A percentile compares a stretch with the other conserved stretches of the same genome.
These are phyloP conservation scores for Mixia osmundae DNA, from an alignment of 1,284 basidiomycete genomes.

Conservation along the genomic window DNA sequence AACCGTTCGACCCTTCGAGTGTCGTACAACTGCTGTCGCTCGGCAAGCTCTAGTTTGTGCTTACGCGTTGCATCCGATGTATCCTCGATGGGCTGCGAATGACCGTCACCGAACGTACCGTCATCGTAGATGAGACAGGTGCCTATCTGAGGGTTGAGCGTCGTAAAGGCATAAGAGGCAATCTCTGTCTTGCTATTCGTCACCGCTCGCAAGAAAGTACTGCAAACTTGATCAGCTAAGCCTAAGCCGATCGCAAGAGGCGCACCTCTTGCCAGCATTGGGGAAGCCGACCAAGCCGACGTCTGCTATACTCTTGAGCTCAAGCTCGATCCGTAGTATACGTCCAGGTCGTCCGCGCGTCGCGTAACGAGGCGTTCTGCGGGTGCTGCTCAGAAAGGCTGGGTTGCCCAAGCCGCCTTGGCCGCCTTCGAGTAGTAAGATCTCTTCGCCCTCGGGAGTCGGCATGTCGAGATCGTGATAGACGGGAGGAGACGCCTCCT, in stretches of 20 bases:
- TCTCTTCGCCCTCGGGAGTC: slow-evolving; percentile 25
- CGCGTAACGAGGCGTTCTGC: slow-evolving; percentile 24
- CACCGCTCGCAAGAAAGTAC: slow-evolving; percentile 63
- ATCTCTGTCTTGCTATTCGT: slow-evolving; percentile 73
- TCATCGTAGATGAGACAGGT: slow-evolving; percentile 58
- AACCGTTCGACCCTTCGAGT: slow-evolving; percentile 33
- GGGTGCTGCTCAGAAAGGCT: slow-evolving; percentile 22
- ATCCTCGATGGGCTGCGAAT: slow-evolving; percentile 3
- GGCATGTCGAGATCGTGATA: slow-evolving; percentile 34
- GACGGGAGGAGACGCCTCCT: slow-evolving; percentile 29
- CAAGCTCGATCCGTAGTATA: slow-evolving; percentile 57
- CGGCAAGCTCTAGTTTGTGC: neutral
- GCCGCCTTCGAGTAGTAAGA: slow-evolving; percentile 57
- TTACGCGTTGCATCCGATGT: neutral
- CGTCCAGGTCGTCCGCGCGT: slow-evolving; percentile 49
- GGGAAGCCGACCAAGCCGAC: slow-evolving; percentile 88
- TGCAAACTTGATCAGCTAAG: slow-evolving; percentile 4
- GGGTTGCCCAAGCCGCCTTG: slow-evolving; percentile 67
- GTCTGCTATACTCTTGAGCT: slow-evolving; percentile 83
- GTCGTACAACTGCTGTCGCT: slow-evolving; percentile 4
- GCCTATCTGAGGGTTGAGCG: slow-evolving; percentile 82
- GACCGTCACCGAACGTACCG: slow-evolving; percentile 33
- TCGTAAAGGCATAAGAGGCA: slow-evolving; percentile 82
- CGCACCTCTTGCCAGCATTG: slow-evolving; percentile 42
- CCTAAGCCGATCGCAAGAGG: neutral